A percentile compares a stretch with the other conserved stretches of the same genome.
phyloP scores from a whole-genome alignment of 345 rosid species.

The Lepidium aucheri region DNA sequence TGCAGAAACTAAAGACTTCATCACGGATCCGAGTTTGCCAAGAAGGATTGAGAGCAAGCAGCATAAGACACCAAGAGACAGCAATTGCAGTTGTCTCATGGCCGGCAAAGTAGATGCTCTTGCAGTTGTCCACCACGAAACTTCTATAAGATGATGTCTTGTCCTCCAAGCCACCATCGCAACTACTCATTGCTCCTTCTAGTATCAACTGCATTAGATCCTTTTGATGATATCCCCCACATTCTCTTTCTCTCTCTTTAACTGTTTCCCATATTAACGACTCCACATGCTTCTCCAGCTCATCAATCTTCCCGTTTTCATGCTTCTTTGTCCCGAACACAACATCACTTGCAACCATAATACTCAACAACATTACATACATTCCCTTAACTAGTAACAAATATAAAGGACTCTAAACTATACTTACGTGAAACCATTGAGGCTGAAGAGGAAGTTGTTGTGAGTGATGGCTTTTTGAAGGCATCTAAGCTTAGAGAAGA shows the following conservation, averaged over 20 bases:
- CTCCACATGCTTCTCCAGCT: slow-evolving; percentile 54
- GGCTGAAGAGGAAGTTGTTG: slow-evolving; percentile 28
- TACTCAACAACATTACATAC: background rate
- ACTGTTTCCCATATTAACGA: slow-evolving; percentile 66
- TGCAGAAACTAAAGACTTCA: slow-evolving; percentile 41
- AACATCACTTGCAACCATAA: slow-evolving; percentile 21
- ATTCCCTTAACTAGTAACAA: background rate
- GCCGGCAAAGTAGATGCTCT: slow-evolving; percentile 79
- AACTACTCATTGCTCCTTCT: slow-evolving; percentile 43
- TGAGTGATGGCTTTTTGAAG: slow-evolving; percentile 44
- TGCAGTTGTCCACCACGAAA: slow-evolving; percentile 79
- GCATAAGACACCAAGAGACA: slow-evolving; percentile 84
- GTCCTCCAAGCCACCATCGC: slow-evolving; percentile 19
- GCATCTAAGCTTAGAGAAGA: slow-evolving; percentile 45
- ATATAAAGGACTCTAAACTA: background rate
- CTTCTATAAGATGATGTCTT: slow-evolving; percentile 39
- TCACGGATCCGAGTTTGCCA: slow-evolving; percentile 61
- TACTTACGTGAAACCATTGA: slow-evolving; percentile 31
- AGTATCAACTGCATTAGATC: slow-evolving; percentile 65
- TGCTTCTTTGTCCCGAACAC: slow-evolving; percentile 31
- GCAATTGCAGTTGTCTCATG: slow-evolving; percentile 67
- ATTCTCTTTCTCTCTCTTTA: slow-evolving; percentile 39
- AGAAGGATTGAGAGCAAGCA: slow-evolving; percentile 63
- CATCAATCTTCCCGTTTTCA: slow-evolving; percentile 30
- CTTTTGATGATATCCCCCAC: slow-evolving; percentile 30